Base-by-base conservation (phyloP, 768 basidiomycete genomes). In the Glaciozyma martinii region DNA sequence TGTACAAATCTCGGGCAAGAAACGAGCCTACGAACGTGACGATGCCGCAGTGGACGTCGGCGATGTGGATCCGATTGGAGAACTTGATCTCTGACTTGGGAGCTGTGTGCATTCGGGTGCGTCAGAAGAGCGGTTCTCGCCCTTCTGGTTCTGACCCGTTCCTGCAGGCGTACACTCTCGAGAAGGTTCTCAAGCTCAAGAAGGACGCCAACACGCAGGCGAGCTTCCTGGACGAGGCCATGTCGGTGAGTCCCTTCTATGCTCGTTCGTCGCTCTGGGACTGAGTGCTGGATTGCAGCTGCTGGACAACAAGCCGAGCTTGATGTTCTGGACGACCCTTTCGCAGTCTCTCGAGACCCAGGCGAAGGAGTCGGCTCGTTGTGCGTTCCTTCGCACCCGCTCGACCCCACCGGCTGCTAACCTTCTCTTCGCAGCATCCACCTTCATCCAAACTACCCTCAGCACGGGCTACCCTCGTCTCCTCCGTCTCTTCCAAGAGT, bases 401-500 rank as follows among this genome's bases (percentile, higher is more conserved):
- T 52, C 46, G 10, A 19, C 54, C 37, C 3, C 5, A 3, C 5
- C 10, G 29, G 19, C 16, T n/a, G 19, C 43, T 5, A 53, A 44
- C 27, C 56, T 18, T 27, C 53, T 32, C 21, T 23, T n/a, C 42
- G 1, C 37, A 95, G 91, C 81, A 23, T 97, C 94, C 0, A 82
- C 84, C 0, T 98, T 98, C 76, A 76, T 97, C 16, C 92, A 97
- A 71, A 91, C 93, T 72, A 89, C 89, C 6, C 78, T 99, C 47
- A 85, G 86, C 70, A 80, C 84, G 3, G 88, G 89, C 23, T 98
- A 98, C 77, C 90, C 93, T 5, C 83, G 84, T 56, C 80, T 99
- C 4, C 76, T 99, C 13, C 83, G 95, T 15, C 81, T 97, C 3
- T 93, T 99, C 77, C 95, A 99, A 61, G 91, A 92, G 47, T 95